Conservation (phyloP, 1,284 basidiomycete species). For the Boletellus deceptivus region DNA sequence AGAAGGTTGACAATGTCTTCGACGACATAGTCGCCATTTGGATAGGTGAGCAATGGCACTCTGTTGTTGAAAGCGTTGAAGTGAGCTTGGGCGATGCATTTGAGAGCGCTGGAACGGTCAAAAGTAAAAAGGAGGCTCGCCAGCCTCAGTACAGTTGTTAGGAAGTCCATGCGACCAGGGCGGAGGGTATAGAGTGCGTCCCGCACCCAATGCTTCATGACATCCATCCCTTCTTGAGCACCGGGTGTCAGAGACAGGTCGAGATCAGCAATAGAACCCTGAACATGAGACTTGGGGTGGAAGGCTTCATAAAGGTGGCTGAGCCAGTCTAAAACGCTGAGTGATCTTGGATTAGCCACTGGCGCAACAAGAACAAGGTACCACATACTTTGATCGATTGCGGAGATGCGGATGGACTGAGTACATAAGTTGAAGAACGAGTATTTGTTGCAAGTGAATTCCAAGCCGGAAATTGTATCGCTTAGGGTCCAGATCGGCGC, state of each 20-base stretch:
- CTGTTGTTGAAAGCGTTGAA: slow-evolving; percentile 6
- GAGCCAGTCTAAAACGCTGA: slow-evolving; percentile 12
- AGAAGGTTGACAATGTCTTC: slow-evolving; percentile 34
- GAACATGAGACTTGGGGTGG: slow-evolving; percentile 37
- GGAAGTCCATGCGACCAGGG: slow-evolving; percentile 16
- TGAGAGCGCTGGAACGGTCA: slow-evolving; percentile 24
- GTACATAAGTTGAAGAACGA: slow-evolving; percentile 39
- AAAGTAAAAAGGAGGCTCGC: slow-evolving; percentile 30
- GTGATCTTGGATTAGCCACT: neutral
- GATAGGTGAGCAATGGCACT: slow-evolving; percentile 7
- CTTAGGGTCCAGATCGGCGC: slow-evolving; percentile 23
- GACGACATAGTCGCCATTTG: slow-evolving; percentile 32
- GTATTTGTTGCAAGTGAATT: slow-evolving; percentile 48
- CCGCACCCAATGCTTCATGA: slow-evolving; percentile 42
- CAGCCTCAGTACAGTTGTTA: slow-evolving; percentile 34
- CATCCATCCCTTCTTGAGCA: slow-evolving; percentile 32
- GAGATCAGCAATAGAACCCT: slow-evolving; percentile 29
- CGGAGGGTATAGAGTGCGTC: slow-evolving; percentile 32
- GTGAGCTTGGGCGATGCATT: slow-evolving; percentile 17
- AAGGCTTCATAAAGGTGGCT: slow-evolving; percentile 40
- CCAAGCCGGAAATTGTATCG: slow-evolving; percentile 42
- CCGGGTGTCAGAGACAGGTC: slow-evolving; percentile 36
- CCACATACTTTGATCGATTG: slow-evolving; percentile 20
- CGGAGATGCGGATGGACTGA: slow-evolving; percentile 11
- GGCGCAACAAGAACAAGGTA: too few species aligned